Base-by-base conservation (phyloP, 208 protist genomes). In the Tritrichomonas musculus region DNA sequence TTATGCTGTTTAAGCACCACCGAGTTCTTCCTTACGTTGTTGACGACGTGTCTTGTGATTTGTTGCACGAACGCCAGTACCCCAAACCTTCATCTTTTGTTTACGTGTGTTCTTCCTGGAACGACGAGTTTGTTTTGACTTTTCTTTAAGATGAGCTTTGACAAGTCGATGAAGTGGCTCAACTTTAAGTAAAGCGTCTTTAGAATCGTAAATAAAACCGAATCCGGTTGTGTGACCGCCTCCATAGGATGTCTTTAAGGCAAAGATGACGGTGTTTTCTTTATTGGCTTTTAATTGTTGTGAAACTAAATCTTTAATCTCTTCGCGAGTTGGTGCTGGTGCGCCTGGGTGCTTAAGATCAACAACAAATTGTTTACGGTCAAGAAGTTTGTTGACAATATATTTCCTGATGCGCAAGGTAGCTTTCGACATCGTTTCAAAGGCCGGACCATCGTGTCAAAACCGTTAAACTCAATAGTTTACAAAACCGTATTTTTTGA, bases 321-420 rank as follows among this genome's bases (percentile, higher is more conserved):
- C 73, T n/a, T 82, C 73, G 73, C 73, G 73, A 53, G 73, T 82
- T 82, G 73, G 73, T 25, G 73, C 73, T 36, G 25, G 47, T n/a
- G 73, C 73, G 73, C 73, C 73, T 25, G 41, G 75, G 41, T 44
- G 96, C 73, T 82, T 25, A 25, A 82, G n/a, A 44, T 82, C 73
- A 44, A 95, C 53, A 92, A 99, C 98, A 96, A 99, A 99, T 97
- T 99, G 99, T 96, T 98, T 99, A 96, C 99, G 97, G 94, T 96
- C 95, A 1, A 99, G 97, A 94, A 99, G 97, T 94, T 98, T 98
- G 98, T 99, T 99, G 95, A 98, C 98, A 96, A 99, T 98, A 97
- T 99, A 99, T 96, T 99, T 98, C 93, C 98, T 96, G 93, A 98
- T 99, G 94, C 95, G 92, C 41, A 97, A 84, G 30, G 96, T 96